phyloP scores from a whole-genome alignment of 2,329 filamentous ascomycete species.

The Pseudopyricularia javanii region DNA sequence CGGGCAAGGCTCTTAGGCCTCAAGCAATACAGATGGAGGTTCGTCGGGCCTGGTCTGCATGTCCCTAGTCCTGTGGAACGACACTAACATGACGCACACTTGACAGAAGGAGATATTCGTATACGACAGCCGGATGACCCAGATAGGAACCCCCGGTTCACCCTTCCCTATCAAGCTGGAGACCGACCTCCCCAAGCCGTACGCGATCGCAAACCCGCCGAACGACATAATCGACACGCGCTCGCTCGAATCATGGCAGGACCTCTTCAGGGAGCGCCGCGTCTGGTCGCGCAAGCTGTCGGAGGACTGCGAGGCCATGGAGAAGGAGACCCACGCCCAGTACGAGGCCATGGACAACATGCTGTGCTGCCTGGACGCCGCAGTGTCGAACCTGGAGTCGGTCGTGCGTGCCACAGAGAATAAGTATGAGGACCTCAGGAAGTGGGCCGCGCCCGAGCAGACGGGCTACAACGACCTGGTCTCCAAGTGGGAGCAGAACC shows the following conservation, averaged over 20 bases:
- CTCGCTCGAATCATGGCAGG: constrained; percentile 77
- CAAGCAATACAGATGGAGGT: constrained; percentile 75
- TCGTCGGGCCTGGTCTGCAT: constrained; percentile 13
- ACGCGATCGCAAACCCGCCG: constrained; percentile 55
- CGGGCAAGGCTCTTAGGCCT: constrained; percentile 73
- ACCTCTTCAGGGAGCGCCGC: constrained; percentile 68
- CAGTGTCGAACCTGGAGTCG: constrained; percentile 70
- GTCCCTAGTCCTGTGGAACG: not conserved
- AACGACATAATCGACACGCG: constrained; percentile 72
- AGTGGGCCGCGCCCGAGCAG: constrained; percentile 57
- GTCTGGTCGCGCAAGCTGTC: constrained; percentile 66
- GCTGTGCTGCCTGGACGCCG: constrained; percentile 68
- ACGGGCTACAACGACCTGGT: constrained; percentile 55
- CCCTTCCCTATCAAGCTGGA: constrained; percentile 31
- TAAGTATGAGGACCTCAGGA: constrained; percentile 57
- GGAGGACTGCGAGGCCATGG: constrained; percentile 56
- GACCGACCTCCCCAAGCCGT: constrained; percentile 38
- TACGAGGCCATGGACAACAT: constrained; percentile 67
- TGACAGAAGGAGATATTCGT: constrained; percentile 75
- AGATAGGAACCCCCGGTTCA: constrained; percentile 35
- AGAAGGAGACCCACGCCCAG: constrained; percentile 47
- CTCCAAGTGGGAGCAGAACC: constrained; percentile 54
- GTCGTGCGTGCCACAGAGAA: constrained; percentile 61
- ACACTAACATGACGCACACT: not conserved
- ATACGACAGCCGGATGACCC: constrained; percentile 71